Percentiles rank a stretch among this genome's conserved stretches.
Evolutionary conservation across 306 rosid species (phyloP).

Genomic region (Quercus alba): DNA sequence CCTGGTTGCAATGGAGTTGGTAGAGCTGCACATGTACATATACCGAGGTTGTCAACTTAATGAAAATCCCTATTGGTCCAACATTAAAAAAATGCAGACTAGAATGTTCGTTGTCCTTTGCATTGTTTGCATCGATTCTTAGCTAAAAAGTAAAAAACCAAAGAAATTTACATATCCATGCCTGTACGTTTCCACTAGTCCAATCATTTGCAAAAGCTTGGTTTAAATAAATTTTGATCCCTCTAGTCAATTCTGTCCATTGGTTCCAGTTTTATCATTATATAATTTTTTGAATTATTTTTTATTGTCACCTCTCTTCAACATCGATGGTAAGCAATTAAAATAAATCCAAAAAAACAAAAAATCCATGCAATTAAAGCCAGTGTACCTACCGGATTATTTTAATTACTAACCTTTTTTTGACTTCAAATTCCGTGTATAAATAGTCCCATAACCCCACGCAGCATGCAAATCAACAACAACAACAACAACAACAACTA

Average conservation of each 20-base stretch:
- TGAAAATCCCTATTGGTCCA: neutral
- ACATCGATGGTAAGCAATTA: neutral
- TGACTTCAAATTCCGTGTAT: neutral
- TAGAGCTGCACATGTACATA: neutral
- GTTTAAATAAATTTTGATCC: too few species aligned
- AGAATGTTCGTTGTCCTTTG: neutral
- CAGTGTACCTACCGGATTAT: slow-evolving; percentile 3
- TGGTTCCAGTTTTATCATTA: too few species aligned
- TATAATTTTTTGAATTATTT: too few species aligned
- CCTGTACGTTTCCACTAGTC: too few species aligned
- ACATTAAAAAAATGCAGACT: neutral
- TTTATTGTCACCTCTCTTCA: neutral
- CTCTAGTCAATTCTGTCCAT: too few species aligned
- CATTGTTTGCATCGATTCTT: neutral
- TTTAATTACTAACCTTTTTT: neutral
- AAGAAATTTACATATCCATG: too few species aligned
- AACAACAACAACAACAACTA: neutral
- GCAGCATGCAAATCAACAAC: neutral
- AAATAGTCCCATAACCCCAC: slow-evolving; percentile 10
- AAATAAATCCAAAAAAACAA: neutral
- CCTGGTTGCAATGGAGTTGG: neutral
- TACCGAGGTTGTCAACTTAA: neutral
- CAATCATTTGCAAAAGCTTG: too few species aligned
- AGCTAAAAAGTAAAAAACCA: too few species aligned
- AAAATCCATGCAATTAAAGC: neutral